Evolutionary conservation across 2,329 filamentous ascomycete genomes (phyloP).

Genomic region (Aspergillus pseudoviridinutans): DNA sequence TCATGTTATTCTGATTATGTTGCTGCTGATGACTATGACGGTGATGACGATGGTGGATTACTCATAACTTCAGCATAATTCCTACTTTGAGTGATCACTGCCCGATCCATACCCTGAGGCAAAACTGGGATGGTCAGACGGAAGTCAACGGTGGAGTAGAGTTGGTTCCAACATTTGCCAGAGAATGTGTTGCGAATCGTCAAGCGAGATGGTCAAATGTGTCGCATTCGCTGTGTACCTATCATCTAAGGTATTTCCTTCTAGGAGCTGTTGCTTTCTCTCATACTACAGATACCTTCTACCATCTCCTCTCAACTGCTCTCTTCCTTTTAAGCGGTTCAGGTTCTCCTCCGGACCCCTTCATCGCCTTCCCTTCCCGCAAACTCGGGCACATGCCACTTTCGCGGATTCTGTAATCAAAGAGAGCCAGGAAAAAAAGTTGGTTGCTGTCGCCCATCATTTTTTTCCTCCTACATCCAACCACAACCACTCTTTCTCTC

Average conservation of each 20-base stretch:
- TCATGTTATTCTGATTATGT: background rate
- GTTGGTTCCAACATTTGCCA: too few species aligned
- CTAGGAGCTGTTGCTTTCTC: background rate
- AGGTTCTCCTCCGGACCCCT: too few species aligned
- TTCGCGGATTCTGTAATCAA: too few species aligned
- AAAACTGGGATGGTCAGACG: background rate
- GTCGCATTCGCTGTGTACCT: background rate
- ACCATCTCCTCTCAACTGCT: background rate
- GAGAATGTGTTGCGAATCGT: background rate
- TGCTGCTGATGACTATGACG: background rate
- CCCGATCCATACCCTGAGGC: background rate
- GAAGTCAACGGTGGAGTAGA: background rate
- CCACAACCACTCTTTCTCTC: background rate
- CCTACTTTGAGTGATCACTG: background rate
- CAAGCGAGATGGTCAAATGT: background rate
- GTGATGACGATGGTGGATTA: background rate
- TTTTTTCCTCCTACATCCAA: background rate
- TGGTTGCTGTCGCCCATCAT: background rate
- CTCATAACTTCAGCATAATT: background rate
- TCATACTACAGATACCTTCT: background rate
- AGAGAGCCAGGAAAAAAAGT: background rate
- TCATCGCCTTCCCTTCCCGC: background rate
- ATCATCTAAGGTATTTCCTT: background rate
- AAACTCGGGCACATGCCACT: background rate
- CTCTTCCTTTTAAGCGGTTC: background rate